These are phyloP conservation scores for Ceratorhiza oryzae-sativae DNA, from an alignment of 1,284 basidiomycete species.

Conservation along the genomic window DNA sequence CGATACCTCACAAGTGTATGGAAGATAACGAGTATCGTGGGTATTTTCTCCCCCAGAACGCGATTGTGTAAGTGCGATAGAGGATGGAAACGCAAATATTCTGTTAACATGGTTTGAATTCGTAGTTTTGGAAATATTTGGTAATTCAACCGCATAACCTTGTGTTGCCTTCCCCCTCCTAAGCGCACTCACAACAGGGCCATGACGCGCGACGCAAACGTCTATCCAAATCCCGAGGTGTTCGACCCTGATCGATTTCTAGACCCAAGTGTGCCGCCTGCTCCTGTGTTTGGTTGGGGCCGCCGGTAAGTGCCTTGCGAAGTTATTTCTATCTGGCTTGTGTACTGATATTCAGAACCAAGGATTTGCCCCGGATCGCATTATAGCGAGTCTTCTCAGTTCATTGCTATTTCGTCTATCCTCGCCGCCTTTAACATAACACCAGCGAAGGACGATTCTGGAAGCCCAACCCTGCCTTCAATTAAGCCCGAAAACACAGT, in stretches of 20 bases:
- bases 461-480: background rate
- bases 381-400: constrained; percentile 15
- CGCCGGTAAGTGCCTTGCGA: background rate
- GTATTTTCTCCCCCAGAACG: constrained; percentile 8
- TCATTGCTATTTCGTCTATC: constrained; percentile 13
- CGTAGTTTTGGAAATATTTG: constrained; percentile 31
- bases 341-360: background rate
- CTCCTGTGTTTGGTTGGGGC: constrained; percentile 36
- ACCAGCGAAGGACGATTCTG: background rate
- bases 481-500: background rate
- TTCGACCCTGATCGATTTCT: constrained; percentile 29
- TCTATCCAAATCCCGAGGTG: constrained; percentile 14
- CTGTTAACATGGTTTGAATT: background rate
- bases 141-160: background rate
- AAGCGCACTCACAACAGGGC: background rate
- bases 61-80: constrained; percentile 11
- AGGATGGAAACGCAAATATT: too few relatives aligned
- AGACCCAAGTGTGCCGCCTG: background rate
- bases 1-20: constrained; percentile 10
- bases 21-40: constrained; percentile 21
- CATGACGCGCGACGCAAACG: background rate
- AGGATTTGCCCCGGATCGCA: constrained; percentile 29
- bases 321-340: background rate
- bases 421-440: background rate
- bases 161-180: too few relatives aligned